A percentile compares a stretch with the other conserved stretches of the same genome.
Evolutionary conservation across 352 stramenopile genomes (phyloP).

Genomic region (Pythium monospermum): DNA sequence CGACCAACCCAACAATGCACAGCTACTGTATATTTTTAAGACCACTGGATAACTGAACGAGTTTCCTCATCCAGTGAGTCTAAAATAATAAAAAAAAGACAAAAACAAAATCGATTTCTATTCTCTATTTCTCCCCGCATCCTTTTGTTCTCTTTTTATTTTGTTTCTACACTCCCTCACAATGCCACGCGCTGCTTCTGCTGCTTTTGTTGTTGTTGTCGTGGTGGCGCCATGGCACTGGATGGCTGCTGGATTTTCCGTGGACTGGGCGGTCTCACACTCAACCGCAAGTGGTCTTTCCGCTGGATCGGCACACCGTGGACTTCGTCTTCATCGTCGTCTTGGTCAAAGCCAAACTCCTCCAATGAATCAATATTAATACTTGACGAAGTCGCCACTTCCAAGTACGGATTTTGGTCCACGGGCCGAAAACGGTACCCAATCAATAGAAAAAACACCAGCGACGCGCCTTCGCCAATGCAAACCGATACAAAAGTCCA

Average conservation of each 20-base stretch:
- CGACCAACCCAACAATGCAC: too few species aligned
- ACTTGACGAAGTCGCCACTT: slow-evolving; percentile 58
- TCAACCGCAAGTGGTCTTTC: slow-evolving; percentile 27
- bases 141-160: too few species aligned
- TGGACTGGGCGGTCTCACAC: slow-evolving; percentile 17
- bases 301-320: slow-evolving; percentile 26
- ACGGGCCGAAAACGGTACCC: slow-evolving; percentile 91
- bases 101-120: too few species aligned
- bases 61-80: too few species aligned
- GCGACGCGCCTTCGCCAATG: slow-evolving; percentile 69
- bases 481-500: slow-evolving; percentile 69
- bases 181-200: too few species aligned
- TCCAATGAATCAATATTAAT: slow-evolving; percentile 81
- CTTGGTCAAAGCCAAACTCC: slow-evolving; percentile 62
- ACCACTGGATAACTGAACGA: too few species aligned
- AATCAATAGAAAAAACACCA: slow-evolving; percentile 91
- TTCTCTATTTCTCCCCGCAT: too few species aligned
- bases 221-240: slow-evolving; percentile 3
- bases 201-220: neutral
- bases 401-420: slow-evolving; percentile 90
- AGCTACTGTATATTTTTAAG: too few species aligned
- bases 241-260: slow-evolving; percentile 9
- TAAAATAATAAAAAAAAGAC: too few species aligned
- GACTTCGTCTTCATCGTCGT: slow-evolving; percentile 46
- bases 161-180: too few species aligned